Evolutionary conservation across 441 rosid genomes (phyloP), one percentile per base, ranked within the genome.

Genomic region (Flueggea neowawraea): DNA sequence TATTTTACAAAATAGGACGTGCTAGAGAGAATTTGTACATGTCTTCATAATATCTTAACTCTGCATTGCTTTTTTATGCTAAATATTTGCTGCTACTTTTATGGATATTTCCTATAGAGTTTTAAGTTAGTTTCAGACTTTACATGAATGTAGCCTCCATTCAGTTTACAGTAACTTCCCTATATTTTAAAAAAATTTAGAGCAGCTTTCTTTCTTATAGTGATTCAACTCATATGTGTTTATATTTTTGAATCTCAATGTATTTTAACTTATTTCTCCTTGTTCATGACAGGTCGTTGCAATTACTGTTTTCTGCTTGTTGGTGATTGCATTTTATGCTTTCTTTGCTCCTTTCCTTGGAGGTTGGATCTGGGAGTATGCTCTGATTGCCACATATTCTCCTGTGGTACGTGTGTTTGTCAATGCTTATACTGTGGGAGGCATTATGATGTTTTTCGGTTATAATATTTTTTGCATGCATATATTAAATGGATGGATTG

Each of bases 301-400:
- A 33, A 91, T 91, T 64, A 89, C 96, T 36, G 89, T 94, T 11
- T 94, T 80, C 70, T 84, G 88, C 78, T 75, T 91, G 77, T 73
- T 94, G 41, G 82, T 85, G 39, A 78, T 89, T 56, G 96, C 95
- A 52, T 91, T 82, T 77, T 94, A 89, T 74, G 95, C 96, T 60
- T 94, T 94, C 83, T 86, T 91, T 67, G 99, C 97, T 57, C 97
- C 99, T 16, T 94, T 94, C 74, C 90, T 94, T 12, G 88, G 97
- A 70, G 90, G 86, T 65, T 82, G 77, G 65, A 68, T 82, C 56
- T 87, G 78, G 69, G 88, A 89, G 58, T 86, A 73, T 62, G 72
- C 78, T 36, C 85, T 94, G 55, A 62, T 84, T 55, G 85, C 83
- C 68, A 82, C 79, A 69, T 94, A 94, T 80, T 84, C 97, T 16